phyloP scores from a whole-genome alignment of 108 stramenopile species.

The Aureococcus anophagefferens region DNA sequence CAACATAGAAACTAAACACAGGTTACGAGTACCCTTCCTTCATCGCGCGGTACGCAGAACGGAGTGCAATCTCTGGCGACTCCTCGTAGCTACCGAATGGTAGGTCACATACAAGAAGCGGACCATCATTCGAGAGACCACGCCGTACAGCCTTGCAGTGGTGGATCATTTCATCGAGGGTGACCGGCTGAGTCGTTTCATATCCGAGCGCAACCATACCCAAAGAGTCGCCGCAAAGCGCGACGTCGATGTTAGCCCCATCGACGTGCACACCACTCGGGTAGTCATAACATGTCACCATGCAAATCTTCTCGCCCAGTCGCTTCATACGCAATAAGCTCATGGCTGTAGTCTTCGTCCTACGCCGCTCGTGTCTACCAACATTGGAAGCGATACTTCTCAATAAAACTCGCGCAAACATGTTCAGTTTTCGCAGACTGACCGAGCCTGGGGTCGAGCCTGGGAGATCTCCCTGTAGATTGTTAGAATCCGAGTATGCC shows the following conservation, averaged over 20 bases:
- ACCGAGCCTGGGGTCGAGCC: no score
- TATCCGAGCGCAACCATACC: conserved; percentile 76
- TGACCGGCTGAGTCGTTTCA: conserved; percentile 88
- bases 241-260: conserved; percentile 81
- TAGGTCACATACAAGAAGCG: conserved; percentile 90
- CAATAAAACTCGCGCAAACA: no score
- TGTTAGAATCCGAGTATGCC: no score
- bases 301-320: not conserved
- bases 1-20: no score
- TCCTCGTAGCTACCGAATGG: conserved; percentile 95
- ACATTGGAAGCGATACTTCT: no score
- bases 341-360: not conserved
- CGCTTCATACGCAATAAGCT: not conserved
- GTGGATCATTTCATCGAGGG: conserved; percentile 90
- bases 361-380: no score
- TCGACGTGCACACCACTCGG: conserved; percentile 90
- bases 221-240: conserved; percentile 80
- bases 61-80: conserved; percentile 18
- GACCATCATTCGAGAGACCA: conserved; percentile 46
- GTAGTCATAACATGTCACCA: conserved; percentile 88
- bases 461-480: no score
- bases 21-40: no score
- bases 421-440: no score
- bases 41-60: conserved; percentile 6
- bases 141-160: conserved; percentile 81